These are phyloP conservation scores for Inga oerstediana DNA, from an alignment of 306 rosid species.

Conservation along the genomic window DNA sequence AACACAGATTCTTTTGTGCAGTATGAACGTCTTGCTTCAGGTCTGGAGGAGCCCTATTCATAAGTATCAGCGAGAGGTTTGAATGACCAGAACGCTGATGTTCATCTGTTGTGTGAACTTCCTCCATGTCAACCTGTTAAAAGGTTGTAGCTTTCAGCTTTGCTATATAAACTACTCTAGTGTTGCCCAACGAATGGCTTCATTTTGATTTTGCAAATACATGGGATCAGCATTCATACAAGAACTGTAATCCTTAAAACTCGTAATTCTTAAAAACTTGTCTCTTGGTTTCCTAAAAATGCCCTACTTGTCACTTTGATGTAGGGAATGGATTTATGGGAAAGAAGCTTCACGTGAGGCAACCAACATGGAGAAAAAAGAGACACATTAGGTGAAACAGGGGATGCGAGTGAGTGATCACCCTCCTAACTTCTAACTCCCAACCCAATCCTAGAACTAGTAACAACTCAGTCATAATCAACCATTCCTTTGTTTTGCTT, in stretches of 20 bases:
- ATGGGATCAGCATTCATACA: neutral
- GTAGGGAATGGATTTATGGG: neutral
- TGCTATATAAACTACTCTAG: neutral
- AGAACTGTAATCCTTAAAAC: too few species aligned
- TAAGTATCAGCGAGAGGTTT: too few species aligned
- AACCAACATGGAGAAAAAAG: neutral
- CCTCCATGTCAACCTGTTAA: too few species aligned
- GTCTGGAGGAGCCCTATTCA: too few species aligned
- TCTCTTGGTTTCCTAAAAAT: neutral
- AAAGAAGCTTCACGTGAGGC: neutral
- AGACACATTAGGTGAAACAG: neutral
- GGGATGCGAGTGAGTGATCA: neutral
- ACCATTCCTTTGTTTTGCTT: neutral
- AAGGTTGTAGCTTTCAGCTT: neutral
- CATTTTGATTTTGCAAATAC: neutral
- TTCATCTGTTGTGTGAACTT: neutral
- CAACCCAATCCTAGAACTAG: neutral
- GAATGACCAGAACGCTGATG: neutral
- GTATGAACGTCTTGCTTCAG: too few species aligned
- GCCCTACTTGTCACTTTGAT: neutral
- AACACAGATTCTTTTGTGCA: too few species aligned
- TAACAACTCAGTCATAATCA: neutral
- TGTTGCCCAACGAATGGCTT: neutral
- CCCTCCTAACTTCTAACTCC: neutral
- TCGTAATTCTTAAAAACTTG: neutral